A percentile compares a stretch with the other conserved stretches of the same genome.
Conservation (phyloP, 1,284 basidiomycete genomes). For the Fomitopsis betulina region DNA sequence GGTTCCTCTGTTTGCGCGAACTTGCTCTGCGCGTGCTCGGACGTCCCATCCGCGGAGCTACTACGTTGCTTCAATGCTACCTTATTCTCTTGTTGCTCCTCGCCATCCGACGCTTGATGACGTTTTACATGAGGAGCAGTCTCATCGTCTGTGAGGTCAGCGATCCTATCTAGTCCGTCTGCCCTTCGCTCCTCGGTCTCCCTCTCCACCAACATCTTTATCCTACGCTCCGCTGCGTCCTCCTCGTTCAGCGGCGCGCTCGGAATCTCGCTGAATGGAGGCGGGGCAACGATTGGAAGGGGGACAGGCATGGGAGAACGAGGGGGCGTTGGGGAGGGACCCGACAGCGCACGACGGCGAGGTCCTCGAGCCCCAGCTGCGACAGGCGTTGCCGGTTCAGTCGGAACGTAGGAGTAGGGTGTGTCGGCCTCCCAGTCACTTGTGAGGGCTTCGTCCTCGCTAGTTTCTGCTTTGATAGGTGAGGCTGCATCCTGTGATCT, state of each 20-base stretch:
- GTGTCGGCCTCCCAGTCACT: neutral
- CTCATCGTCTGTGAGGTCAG: neutral
- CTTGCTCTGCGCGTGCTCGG: neutral
- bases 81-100: neutral
- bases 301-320: conserved; percentile 5
- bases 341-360: neutral
- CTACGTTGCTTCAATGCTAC: neutral
- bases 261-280: conserved; percentile 28
- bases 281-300: conserved; percentile 54
- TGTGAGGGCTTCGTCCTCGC: neutral
- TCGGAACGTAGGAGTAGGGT: conserved; percentile 5
- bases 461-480: neutral
- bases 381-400: conserved; percentile 7
- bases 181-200: conserved; percentile 33
- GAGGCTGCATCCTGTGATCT: neutral
- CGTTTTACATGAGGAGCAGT: neutral
- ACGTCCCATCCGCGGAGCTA: neutral
- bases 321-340: neutral
- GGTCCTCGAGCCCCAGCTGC: conserved; percentile 3
- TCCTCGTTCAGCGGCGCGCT: conserved; percentile 33
- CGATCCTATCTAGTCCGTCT: conserved; percentile 32
- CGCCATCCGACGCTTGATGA: neutral
- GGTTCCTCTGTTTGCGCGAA: neutral
- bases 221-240: conserved; percentile 37
- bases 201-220: conserved; percentile 35